Evolutionary conservation across 2,329 filamentous ascomycete genomes (phyloP).

Genomic region (Cadophora luteo-olivacea): DNA sequence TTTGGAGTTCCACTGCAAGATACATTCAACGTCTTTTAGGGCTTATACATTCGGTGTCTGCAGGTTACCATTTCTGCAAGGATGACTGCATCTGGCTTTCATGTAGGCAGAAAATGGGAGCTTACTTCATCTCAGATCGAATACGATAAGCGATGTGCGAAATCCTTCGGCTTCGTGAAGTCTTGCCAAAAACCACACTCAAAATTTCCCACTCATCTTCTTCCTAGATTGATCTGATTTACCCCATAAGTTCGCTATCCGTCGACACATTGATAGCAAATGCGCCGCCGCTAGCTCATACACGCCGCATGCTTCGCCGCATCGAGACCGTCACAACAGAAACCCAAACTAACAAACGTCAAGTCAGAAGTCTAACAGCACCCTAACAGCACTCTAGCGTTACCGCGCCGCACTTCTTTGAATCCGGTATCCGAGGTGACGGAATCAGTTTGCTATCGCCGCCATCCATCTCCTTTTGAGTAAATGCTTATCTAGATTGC

Average conservation of each 20-base stretch:
- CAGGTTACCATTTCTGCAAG: no score
- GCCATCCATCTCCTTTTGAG: background rate
- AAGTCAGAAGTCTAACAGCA: background rate
- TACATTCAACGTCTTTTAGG: background rate
- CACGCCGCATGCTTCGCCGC: no score
- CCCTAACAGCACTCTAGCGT: background rate
- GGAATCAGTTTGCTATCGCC: background rate
- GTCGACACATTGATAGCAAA: background rate
- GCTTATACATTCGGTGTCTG: background rate
- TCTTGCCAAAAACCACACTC: no score
- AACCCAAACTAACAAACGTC: background rate
- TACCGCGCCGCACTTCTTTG: background rate
- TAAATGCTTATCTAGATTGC: background rate
- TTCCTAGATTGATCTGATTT: no score
- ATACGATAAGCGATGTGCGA: no score
- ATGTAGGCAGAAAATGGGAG: no score
- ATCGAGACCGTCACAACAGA: background rate
- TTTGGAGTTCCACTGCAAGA: background rate
- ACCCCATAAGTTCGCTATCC: no score
- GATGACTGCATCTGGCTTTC: no score
- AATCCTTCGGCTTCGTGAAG: no score
- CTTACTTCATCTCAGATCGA: no score
- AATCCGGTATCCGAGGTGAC: background rate
- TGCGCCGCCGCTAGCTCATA: background rate
- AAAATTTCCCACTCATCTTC: no score